phyloP scores from a whole-genome alignment of 441 rosid species.

The Populus hybrid region DNA sequence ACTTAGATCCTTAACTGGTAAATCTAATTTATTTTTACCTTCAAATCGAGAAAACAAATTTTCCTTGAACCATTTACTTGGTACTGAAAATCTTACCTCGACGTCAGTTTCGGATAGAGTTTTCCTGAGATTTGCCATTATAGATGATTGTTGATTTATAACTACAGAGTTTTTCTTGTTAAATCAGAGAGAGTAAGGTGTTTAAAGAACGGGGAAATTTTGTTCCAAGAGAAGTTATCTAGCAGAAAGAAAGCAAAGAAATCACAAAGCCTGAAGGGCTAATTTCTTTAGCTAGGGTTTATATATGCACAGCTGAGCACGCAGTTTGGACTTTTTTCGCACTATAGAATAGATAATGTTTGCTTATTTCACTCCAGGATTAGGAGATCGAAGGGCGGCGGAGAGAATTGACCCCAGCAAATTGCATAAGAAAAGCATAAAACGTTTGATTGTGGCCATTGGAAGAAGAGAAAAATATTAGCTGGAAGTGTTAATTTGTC shows the following conservation, averaged over 20 bases:
- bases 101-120: background rate
- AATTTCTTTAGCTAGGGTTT: background rate
- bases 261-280: background rate
- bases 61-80: background rate
- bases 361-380: background rate
- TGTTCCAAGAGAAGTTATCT: background rate
- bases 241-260: background rate
- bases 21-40: background rate
- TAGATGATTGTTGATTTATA: background rate
- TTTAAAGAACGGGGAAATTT: background rate
- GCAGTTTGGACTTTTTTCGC: background rate
- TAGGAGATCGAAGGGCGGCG: background rate
- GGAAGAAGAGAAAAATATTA: too few relatives aligned
- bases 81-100: background rate
- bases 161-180: background rate
- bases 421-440: background rate
- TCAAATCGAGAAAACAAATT: background rate
- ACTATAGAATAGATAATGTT: background rate
- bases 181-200: background rate
- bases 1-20: background rate
- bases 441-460: background rate
- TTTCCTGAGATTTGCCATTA: background rate
- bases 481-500: too few relatives aligned
- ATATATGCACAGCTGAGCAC: background rate
- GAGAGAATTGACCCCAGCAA: background rate